Evolutionary conservation across 2,329 filamentous ascomycete species (phyloP), one percentile per base, ranked within the genome.

Genomic region (Sarocladium brachiariae): DNA sequence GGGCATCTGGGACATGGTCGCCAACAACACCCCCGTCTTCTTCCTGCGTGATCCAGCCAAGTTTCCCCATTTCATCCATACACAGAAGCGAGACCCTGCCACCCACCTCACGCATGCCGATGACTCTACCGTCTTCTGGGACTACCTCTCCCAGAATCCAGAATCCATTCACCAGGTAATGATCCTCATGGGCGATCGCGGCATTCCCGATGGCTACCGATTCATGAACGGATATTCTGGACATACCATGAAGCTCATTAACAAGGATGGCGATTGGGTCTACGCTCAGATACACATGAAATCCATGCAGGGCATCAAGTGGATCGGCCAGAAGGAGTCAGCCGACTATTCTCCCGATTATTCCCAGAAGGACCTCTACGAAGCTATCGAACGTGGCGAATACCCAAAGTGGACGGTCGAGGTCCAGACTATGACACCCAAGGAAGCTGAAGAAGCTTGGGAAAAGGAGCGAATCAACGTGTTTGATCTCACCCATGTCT

Each of bases 1-100:
- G 58, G 84, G 84, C n/a, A 87, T 87, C 58, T 86, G 79, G 76
- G 84, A 87, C 59, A 73, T 83, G 64, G 84, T 88, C 7, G 80
- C 78, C 54, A 86, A 86, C 64, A 88, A 88, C 62, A 87, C 83
- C 0, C 85, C 85, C 0, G 79, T 87, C 2, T 89, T 89, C 73
- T 89, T 89, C 67, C 61, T 88, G n/a, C 73, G 85, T 50, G 85
- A 89, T 55, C 82, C 85, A 0, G 76, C 81, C 55, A 88, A 89
- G 65, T 88, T 87, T 61, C 84, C 85, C 21, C 71, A 83, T 60
- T 84, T 87, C 60, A 87, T 87, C 50, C 84, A 87, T 62, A 86
- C 84, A 0, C 85, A 88, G 63, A 88, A 88, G 73, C 74, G 84
- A n/a, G 72, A 89, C 59, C 85, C 84, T 0, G 70, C 80, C 25